Conservation (phyloP, 495 filamentous ascomycete species). For the Penicillium ochrochloron region DNA sequence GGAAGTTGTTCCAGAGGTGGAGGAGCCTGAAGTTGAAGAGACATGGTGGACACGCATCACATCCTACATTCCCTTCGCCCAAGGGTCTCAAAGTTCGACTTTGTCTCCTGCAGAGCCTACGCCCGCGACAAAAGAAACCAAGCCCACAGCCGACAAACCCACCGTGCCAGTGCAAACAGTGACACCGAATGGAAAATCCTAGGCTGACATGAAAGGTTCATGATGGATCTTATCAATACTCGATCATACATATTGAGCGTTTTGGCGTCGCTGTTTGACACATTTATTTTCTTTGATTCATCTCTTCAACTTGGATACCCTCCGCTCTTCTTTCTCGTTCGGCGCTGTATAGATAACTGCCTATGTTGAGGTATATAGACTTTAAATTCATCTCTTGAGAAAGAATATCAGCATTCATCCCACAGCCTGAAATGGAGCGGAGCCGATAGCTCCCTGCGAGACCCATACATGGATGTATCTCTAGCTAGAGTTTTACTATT, state of each 20-base stretch:
- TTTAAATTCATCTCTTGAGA: background rate
- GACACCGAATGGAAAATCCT: background rate
- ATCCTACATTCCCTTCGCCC: slow-evolving; percentile 39
- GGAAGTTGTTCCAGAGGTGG: slow-evolving; percentile 44
- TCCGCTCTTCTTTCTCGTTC: background rate
- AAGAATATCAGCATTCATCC: background rate
- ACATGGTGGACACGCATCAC: slow-evolving; percentile 41
- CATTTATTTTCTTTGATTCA: background rate
- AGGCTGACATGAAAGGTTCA: background rate
- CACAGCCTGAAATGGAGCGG: background rate
- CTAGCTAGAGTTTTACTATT: background rate
- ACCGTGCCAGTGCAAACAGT: background rate
- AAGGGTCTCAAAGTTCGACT: background rate
- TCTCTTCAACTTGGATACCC: slow-evolving; percentile 5
- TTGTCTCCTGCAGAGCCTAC: background rate
- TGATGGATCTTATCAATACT: background rate
- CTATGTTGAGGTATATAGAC: background rate
- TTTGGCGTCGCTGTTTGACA: background rate
- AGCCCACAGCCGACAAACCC: background rate
- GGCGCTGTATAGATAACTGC: background rate
- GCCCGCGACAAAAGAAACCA: background rate
- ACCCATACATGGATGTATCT: background rate
- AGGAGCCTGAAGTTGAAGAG: slow-evolving; percentile 30
- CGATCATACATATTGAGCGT: background rate
- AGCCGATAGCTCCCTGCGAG: background rate